Conservation (phyloP, 2,329 filamentous ascomycete genomes). For the Exophiala spinifera region DNA sequence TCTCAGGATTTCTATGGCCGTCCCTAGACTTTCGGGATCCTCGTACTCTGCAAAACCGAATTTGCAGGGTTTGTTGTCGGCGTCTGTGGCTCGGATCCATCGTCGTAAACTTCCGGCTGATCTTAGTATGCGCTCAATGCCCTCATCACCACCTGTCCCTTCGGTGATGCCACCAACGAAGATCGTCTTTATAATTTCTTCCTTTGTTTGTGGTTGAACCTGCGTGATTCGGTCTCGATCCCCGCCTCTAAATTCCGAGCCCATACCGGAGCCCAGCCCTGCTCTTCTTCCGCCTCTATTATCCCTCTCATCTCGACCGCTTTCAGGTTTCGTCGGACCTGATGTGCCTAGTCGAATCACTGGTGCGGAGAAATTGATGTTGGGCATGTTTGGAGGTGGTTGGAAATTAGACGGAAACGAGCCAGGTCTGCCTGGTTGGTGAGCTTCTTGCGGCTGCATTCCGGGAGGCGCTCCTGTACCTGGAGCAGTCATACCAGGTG, state of each 20-base stretch:
- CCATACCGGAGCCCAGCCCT: conserved; percentile 57
- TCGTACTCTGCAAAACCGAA: conserved; percentile 98
- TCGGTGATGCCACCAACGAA: conserved; percentile 85
- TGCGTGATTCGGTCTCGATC: conserved; percentile 69
- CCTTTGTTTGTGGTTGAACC: conserved; percentile 76
- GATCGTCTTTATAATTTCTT: conserved; percentile 88
- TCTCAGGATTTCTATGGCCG: conserved; percentile 78
- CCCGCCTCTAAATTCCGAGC: conserved; percentile 45
- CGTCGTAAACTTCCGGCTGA: conserved; percentile 76
- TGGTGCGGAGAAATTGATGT: conserved; percentile 96
- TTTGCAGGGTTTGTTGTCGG: conserved; percentile 75
- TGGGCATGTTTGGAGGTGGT: conserved; percentile 85
- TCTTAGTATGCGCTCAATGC: conserved; percentile 72
- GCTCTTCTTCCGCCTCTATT: conserved; percentile 49
- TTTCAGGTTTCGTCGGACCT: conserved; percentile 59
- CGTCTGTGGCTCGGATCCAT: conserved; percentile 77
- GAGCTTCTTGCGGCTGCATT: conserved; percentile 69
- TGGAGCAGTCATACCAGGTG: conserved; percentile 73
- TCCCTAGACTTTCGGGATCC: conserved; percentile 80
- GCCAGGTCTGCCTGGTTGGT: conserved; percentile 75
- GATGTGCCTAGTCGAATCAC: conserved; percentile 89
- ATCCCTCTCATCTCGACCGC: conserved; percentile 47
- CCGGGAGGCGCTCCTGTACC: conserved; percentile 76
- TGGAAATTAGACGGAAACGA: conserved; percentile 81
- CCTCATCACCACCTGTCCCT: conserved; percentile 71